A percentile compares a stretch with the other conserved stretches of the same genome.
These are phyloP conservation scores for Hemerocallis citrina DNA, from an alignment of 106 monocot species.

Conservation along the genomic window DNA sequence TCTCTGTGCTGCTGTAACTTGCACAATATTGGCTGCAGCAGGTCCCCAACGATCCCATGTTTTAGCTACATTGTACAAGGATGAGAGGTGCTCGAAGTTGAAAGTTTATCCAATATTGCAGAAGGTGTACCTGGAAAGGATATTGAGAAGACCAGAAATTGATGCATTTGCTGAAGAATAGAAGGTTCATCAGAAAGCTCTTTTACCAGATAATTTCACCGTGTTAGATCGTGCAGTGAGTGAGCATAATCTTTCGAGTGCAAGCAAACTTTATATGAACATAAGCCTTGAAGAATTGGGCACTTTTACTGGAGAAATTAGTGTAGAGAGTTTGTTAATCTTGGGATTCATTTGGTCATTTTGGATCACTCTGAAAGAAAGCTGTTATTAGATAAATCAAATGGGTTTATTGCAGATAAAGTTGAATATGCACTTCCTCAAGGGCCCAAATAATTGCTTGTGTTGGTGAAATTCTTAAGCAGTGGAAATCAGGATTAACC, in stretches of 20 bases:
- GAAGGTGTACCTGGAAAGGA: constrained; percentile 97
- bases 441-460: too few relatives aligned
- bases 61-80: constrained; percentile 96
- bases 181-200: constrained; percentile 95
- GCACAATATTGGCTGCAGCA: constrained; percentile 97
- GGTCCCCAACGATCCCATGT: constrained; percentile 96
- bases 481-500: too few relatives aligned
- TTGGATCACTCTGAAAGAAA: too few relatives aligned
- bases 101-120: constrained; percentile 97
- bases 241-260: constrained; percentile 98
- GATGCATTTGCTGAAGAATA: constrained; percentile 98
- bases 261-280: constrained; percentile 95
- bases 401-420: too few relatives aligned
- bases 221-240: constrained; percentile 98
- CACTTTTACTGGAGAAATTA: too few relatives aligned
- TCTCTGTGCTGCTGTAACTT: constrained; percentile 91
- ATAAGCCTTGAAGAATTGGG: constrained; percentile 98
- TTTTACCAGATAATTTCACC: constrained; percentile 93
- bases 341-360: too few relatives aligned
- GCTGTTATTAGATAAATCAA: too few relatives aligned
- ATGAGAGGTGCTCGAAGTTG: constrained; percentile 96
- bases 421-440: too few relatives aligned
- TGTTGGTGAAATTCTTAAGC: too few relatives aligned
- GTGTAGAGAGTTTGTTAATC: too few relatives aligned
- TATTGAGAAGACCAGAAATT: constrained; percentile 93